A percentile compares a stretch with the other conserved stretches of the same genome.
phyloP scores from a whole-genome alignment of 108 stramenopile species.

The Pseudonitzschia pungens region DNA sequence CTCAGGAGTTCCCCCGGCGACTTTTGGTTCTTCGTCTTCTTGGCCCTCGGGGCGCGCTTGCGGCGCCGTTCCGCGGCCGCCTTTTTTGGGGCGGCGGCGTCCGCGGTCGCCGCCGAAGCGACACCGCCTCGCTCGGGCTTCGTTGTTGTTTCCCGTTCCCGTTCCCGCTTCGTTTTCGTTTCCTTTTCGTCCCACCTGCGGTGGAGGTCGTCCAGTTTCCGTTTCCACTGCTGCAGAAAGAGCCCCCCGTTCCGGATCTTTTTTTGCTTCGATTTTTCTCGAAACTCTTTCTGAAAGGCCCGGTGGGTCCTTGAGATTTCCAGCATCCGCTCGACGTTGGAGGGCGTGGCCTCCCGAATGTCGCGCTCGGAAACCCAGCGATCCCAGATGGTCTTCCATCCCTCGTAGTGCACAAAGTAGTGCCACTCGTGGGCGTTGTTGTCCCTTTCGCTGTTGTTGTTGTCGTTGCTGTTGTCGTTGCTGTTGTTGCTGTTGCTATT shows the following conservation, averaged over 20 bases:
- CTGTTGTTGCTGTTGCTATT: conserved; percentile 11
- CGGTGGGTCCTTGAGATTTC: conserved; percentile 43
- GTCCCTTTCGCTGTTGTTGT: conserved; percentile 1
- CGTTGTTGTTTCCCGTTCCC: not conserved
- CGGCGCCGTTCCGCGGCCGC: too few species aligned
- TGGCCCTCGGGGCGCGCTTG: conserved; percentile 33
- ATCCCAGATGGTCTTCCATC: conserved; percentile 84
- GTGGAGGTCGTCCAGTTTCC: conserved; percentile 28
- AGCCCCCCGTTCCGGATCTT: conserved; percentile 22
- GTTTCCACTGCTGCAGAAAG: conserved; percentile 40
- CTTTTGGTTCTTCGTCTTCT: conserved; percentile 40
- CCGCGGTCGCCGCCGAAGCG: too few species aligned
- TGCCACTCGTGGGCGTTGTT: conserved; percentile 35
- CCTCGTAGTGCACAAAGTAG: conserved; percentile 75
- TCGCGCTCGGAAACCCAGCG: conserved; percentile 65
- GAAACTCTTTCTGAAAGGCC: conserved; percentile 24
- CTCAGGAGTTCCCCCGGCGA: not conserved
- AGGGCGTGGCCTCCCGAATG: conserved; percentile 35
- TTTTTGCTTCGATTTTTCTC: conserved; percentile 8
- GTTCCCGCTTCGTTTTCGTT: not conserved
- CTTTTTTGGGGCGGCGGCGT: too few species aligned
- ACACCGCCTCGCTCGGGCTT: not conserved
- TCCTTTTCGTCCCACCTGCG: conserved; percentile 22
- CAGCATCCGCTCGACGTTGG: conserved; percentile 40
- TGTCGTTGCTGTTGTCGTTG: conserved; percentile 6